Evolutionary conservation across 2,329 filamentous ascomycete species (phyloP), one percentile per base, ranked within the genome.

Genomic region (Colletotrichum falcatum): DNA sequence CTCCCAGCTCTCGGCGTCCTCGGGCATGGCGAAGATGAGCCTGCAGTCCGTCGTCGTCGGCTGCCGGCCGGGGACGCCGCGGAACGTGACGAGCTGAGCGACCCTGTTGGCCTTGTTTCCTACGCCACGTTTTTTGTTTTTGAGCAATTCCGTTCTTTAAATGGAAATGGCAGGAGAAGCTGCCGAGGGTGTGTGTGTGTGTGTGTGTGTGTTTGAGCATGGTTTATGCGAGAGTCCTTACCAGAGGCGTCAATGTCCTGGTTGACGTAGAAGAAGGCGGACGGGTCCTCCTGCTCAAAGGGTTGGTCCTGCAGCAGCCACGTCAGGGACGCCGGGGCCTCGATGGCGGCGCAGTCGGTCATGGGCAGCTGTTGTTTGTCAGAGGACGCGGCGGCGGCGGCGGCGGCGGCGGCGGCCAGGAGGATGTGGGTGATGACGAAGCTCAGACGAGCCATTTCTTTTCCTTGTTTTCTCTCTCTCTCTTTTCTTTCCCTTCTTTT

Each of bases 191-290:
- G 20, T 44, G 20, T n/a, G 20, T n/a, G 0, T 9, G 20, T n/a
- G 18, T n/a, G 20, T 44, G 20, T n/a, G 20, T n/a, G 0, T 9
- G 20, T n/a, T n/a, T n/a, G n/a, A n/a, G n/a, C n/a, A n/a, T n/a
- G n/a, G n/a, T n/a, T n/a, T n/a, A n/a, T n/a, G n/a, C n/a, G 42
- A 11, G 16, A 2, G 33, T 26, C 35, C 55, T 26, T 61, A 71
- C 69, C 69, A 44, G 69, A 49, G 48, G 69, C 69, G 55, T 70
- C 69, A 35, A 70, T 70, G 30, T 71, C 69, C 33, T 71, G 69
- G 42, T 71, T 71, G 54, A 71, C 69, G 65, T 71, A 71, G 54
- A 71, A 71, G n/a, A 71, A 71, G n/a, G 65, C 55, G 20, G 65
- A 70, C 48, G 69, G 69, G 28, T 71, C 69, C 33, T 68, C 69